Evolutionary conservation across 2,329 filamentous ascomycete species (phyloP), one percentile per base, ranked within the genome.

Genomic region (Rutstroemia sp.): DNA sequence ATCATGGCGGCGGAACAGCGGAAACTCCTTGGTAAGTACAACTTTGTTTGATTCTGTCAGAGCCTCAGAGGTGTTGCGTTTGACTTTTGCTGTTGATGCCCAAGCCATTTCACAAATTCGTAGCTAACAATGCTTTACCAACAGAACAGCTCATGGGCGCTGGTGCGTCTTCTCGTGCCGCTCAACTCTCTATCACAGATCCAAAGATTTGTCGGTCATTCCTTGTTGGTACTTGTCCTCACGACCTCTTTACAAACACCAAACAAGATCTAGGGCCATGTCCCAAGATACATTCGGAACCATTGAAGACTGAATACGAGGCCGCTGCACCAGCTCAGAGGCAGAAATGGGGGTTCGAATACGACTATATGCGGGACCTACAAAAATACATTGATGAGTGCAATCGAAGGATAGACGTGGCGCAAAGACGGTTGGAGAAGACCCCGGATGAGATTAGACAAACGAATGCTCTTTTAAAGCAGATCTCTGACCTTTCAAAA

Each of bases 171-270:
- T 86, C 86, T 49, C 88, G 87, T 75, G 84, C 85, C 64, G 82
- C 88, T 41, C 88, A 95, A 72, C 82, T 97, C 65, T 87, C 87
- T 62, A 87, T 99, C 66, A 94, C 85, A 58, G 94, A 97, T 72
- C 81, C 88, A 54, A 96, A 95, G 74, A 89, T 96, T 66, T 99
- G 94, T 77, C 89, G 90, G 55, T 96, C 92, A 18, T 97, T 92
- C 72, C 82, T 99, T 50, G 91, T 83, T 61, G 94, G 94, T 66
- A 95, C 90, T 58, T 99, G 94, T 72, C 94, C 94, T 0, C 92
- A 97, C 78, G 94, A 99, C 71, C 90, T 99, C 69, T 99, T 99
- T 80, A 99, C 92, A 63, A 99, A 99, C 75, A 99, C 94, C 47
- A 97, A 96, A 77, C 92, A 97, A 79, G 94, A 99, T 71, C 82